Conservation (phyloP, 2,329 filamentous ascomycete genomes). For the Colletotrichum musae region DNA sequence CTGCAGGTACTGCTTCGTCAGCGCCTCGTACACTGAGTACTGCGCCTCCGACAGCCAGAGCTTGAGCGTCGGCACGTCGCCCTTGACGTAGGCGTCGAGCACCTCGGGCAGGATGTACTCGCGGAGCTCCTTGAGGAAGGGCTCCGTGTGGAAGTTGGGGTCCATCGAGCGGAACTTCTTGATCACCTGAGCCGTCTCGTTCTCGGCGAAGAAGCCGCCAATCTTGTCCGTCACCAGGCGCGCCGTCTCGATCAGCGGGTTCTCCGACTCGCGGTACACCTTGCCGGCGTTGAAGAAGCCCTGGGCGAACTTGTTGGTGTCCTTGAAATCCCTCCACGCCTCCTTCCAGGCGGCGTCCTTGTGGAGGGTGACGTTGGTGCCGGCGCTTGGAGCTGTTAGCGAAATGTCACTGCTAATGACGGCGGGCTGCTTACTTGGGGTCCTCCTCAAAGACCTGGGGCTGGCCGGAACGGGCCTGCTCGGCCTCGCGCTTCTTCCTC, state of each 20-base stretch:
- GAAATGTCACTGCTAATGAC: slow-evolving; percentile 31
- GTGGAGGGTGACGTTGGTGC: slow-evolving; percentile 94
- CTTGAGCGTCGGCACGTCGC: slow-evolving; percentile 90
- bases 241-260: slow-evolving; percentile 92
- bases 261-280: slow-evolving; percentile 96
- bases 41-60: slow-evolving; percentile 97
- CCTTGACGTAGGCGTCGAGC: slow-evolving; percentile 97
- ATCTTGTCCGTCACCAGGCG: slow-evolving; percentile 94
- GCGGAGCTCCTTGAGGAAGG: slow-evolving; percentile 93
- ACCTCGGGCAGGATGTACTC: slow-evolving; percentile 99
- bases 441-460: slow-evolving; percentile 82
- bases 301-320: slow-evolving; percentile 90
- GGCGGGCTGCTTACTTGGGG: slow-evolving; percentile 77
- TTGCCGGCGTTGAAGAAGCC: slow-evolving; percentile 88
- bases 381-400: slow-evolving; percentile 75
- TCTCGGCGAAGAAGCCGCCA: slow-evolving; percentile 97
- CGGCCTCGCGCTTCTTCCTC: slow-evolving; percentile 81
- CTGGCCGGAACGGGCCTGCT: slow-evolving; percentile 67
- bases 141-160: slow-evolving; percentile 92
- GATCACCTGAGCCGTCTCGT: slow-evolving; percentile 97
- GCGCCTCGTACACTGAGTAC: slow-evolving; percentile 95
- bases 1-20: slow-evolving; percentile 95
- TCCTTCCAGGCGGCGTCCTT: slow-evolving; percentile 99
- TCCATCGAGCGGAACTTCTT: slow-evolving; percentile 99
- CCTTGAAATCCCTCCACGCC: slow-evolving; percentile 96